Conservation (phyloP, 805 yeast genomes). For the Diddensiella santjacobensis region DNA sequence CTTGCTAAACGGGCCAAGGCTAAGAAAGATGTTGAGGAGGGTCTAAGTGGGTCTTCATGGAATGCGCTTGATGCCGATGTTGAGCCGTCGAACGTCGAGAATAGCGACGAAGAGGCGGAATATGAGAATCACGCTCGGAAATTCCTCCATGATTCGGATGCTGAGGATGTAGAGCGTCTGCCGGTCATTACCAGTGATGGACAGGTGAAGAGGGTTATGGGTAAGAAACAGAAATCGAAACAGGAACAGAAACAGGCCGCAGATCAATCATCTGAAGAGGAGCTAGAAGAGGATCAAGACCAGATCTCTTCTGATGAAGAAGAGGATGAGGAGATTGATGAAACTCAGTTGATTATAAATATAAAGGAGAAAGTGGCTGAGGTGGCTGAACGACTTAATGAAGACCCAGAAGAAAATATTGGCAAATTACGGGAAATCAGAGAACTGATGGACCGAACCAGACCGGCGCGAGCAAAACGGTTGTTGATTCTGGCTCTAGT, state of each 20-base stretch:
- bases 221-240: slow-evolving; percentile 28
- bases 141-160: slow-evolving; percentile 35
- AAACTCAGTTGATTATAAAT: slow-evolving; percentile 51
- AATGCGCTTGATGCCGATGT: slow-evolving; percentile 12
- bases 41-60: slow-evolving; percentile 20
- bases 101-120: slow-evolving; percentile 54
- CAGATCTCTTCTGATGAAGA: slow-evolving; percentile 27
- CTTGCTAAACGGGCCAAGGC: slow-evolving; percentile 24
- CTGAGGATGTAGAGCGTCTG: slow-evolving; percentile 57
- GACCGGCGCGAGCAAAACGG: slow-evolving; percentile 49
- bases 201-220: slow-evolving; percentile 60
- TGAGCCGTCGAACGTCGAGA: slow-evolving; percentile 2
- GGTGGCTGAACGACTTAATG: slow-evolving; percentile 69
- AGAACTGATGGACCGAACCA: slow-evolving; percentile 39
- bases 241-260: slow-evolving; percentile 30
- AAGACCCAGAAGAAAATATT: slow-evolving; percentile 86
- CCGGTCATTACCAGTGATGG: slow-evolving; percentile 79
- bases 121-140: slow-evolving; percentile 72
- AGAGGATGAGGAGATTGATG: slow-evolving; percentile 33
- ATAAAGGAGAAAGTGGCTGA: slow-evolving; percentile 82
- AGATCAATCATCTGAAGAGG: slow-evolving; percentile 29
- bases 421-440: slow-evolving; percentile 53
- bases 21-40: slow-evolving; percentile 16
- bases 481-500: slow-evolving; percentile 74
- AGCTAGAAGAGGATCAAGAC: slow-evolving; percentile 28